Conservation (phyloP, 2,329 filamentous ascomycete species). For the Leptodontidium sp. region DNA sequence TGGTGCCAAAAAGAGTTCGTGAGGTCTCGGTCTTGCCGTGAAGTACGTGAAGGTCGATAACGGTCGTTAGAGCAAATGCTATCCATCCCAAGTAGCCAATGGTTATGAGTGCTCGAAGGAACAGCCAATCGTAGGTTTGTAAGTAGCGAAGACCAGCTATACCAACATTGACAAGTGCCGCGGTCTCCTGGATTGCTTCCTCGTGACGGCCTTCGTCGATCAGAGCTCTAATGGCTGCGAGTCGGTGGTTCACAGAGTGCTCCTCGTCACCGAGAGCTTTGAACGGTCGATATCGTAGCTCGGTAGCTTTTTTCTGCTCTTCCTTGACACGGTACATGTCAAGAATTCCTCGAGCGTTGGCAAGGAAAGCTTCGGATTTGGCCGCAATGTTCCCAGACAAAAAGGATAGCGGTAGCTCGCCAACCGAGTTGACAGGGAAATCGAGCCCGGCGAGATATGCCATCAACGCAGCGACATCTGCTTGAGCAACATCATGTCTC, state of each 20-base stretch:
- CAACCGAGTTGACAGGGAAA: slow-evolving; percentile 96
- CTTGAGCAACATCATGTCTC: slow-evolving; percentile 91
- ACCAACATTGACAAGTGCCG: slow-evolving; percentile 77
- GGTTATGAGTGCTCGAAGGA: slow-evolving; percentile 87
- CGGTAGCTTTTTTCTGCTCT: slow-evolving; percentile 76
- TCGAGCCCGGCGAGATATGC: slow-evolving; percentile 87
- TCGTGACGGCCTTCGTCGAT: slow-evolving; percentile 74
- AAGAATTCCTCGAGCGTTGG: slow-evolving; percentile 85
- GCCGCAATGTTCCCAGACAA: slow-evolving; percentile 74
- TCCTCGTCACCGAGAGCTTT: slow-evolving; percentile 70
- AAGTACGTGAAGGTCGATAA: slow-evolving; percentile 87
- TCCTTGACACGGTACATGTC: slow-evolving; percentile 98
- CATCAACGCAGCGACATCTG: slow-evolving; percentile 95
- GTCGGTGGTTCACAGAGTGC: slow-evolving; percentile 70
- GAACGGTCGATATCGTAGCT: slow-evolving; percentile 82
- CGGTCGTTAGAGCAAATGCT: slow-evolving; percentile 86
- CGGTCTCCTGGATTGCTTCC: slow-evolving; percentile 80
- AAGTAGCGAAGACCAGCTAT: slow-evolving; percentile 89
- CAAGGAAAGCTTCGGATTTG: slow-evolving; percentile 84
- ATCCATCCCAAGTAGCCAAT: slow-evolving; percentile 96
- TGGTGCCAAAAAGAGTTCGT: slow-evolving; percentile 64
- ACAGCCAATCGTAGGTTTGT: slow-evolving; percentile 98
- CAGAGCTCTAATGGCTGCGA: slow-evolving; percentile 71
- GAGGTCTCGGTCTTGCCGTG: slow-evolving; percentile 71
- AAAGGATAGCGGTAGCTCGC: slow-evolving; percentile 86